Evolutionary conservation across 1,139 yeast genomes (phyloP).

Genomic region (Candida sanyaensis): DNA sequence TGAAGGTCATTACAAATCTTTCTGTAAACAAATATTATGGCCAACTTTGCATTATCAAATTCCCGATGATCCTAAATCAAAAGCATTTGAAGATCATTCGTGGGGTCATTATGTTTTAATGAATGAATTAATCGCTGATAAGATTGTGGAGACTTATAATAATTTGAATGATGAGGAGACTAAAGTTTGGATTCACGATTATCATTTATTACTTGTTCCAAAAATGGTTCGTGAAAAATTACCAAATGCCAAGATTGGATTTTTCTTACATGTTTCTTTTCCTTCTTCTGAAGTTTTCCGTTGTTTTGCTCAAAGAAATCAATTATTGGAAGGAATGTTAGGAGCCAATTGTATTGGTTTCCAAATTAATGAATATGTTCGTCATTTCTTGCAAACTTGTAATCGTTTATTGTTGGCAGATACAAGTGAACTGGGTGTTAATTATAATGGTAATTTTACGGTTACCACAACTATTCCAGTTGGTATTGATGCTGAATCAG

Average conservation of each 20-base stretch:
- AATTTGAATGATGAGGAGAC: conserved; percentile 47
- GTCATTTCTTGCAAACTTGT: conserved; percentile 92
- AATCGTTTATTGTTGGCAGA: conserved; percentile 83
- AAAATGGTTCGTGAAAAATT: conserved; percentile 73
- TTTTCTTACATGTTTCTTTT: conserved; percentile 90
- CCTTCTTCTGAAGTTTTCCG: conserved; percentile 96
- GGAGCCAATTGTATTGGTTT: conserved; percentile 89
- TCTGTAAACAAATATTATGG: conserved; percentile 94
- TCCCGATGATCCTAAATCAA: conserved; percentile 92
- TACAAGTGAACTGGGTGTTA: conserved; percentile 71
- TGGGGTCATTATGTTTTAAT: conserved; percentile 82
- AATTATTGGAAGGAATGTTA: conserved; percentile 76
- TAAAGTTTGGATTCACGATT: conserved; percentile 90
- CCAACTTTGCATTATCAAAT: conserved; percentile 96
- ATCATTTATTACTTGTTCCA: conserved; percentile 86
- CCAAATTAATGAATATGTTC: conserved; percentile 90
- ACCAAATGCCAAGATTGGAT: conserved; percentile 87
- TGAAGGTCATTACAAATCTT: conserved; percentile 86
- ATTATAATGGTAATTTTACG: conserved; percentile 66
- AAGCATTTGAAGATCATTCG: conserved; percentile 93
- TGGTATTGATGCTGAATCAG: conserved; percentile 77
- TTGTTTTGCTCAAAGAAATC: conserved; percentile 85
- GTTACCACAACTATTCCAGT: conserved; percentile 74
- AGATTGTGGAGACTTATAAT: conserved; percentile 62
- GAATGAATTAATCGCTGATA: conserved; percentile 81